These are phyloP conservation scores for Cutaneotrichosporon dermatis DNA, from an alignment of 1,284 basidiomycete genomes.

Conservation along the genomic window DNA sequence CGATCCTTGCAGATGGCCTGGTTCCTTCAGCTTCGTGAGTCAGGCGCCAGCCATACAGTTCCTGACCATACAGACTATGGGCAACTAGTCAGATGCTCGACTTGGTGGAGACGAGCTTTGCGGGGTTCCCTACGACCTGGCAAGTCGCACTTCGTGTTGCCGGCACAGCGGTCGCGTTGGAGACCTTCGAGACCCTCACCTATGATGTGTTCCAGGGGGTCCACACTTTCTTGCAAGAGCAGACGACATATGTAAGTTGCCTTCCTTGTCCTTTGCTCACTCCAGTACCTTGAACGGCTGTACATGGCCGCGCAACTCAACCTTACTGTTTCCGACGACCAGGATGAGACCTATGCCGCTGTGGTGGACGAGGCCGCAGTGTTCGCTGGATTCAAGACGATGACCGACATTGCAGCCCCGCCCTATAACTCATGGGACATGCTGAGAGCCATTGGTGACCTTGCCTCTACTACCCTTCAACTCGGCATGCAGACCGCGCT, in stretches of 20 bases:
- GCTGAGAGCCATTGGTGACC: slow-evolving; percentile 62
- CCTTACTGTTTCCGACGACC: slow-evolving; percentile 68
- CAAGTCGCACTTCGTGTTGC: background rate
- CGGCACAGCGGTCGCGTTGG: background rate
- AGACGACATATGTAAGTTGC: too few species aligned
- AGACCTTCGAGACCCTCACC: background rate
- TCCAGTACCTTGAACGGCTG: slow-evolving; percentile 64
- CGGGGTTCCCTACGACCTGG: slow-evolving; percentile 1
- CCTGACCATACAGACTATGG: slow-evolving; percentile 1
- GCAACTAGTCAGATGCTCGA: slow-evolving; percentile 4
- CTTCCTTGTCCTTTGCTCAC: too few species aligned
- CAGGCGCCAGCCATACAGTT: too few species aligned
- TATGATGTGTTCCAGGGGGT: background rate
- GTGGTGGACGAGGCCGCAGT: slow-evolving; percentile 67
- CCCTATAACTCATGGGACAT: slow-evolving; percentile 19
- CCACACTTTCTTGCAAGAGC: background rate
- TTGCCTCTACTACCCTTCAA: slow-evolving; percentile 59
- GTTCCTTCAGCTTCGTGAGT: background rate
- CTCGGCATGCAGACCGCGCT: slow-evolving; percentile 52
- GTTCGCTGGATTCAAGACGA: slow-evolving; percentile 24
- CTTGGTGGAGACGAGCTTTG: slow-evolving; percentile 7
- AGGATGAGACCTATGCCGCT: slow-evolving; percentile 64
- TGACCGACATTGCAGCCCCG: slow-evolving; percentile 1
- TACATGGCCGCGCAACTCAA: slow-evolving; percentile 70
- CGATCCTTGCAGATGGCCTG: background rate